Evolutionary conservation across 495 filamentous ascomycete species (phyloP).

Genomic region (Tricharina praecox): DNA sequence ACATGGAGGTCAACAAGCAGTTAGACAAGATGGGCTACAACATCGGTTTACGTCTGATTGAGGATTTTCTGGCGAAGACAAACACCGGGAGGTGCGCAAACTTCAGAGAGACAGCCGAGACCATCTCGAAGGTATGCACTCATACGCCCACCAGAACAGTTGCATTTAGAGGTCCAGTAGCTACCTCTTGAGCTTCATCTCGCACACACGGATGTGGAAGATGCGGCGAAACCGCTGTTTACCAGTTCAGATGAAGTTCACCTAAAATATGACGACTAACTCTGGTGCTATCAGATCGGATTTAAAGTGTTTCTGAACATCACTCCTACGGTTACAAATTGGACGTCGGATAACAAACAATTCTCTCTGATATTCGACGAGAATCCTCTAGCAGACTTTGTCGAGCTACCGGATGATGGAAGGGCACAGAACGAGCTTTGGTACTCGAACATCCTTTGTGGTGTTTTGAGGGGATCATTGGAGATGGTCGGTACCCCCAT

Average conservation of each 20-base stretch:
- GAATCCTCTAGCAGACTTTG: slow-evolving; percentile 92
- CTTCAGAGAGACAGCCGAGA: slow-evolving; percentile 89
- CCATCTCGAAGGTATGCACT: slow-evolving; percentile 66
- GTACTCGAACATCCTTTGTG: slow-evolving; percentile 96
- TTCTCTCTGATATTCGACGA: slow-evolving; percentile 94
- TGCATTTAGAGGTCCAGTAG: background rate
- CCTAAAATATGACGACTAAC: too few species aligned
- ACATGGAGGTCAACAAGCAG: slow-evolving; percentile 87
- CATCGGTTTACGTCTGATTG: slow-evolving; percentile 87
- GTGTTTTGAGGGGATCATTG: slow-evolving; percentile 71
- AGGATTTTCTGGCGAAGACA: slow-evolving; percentile 93
- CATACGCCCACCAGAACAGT: background rate
- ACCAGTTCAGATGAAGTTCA: too few species aligned
- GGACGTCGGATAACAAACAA: slow-evolving; percentile 87
- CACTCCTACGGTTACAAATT: slow-evolving; percentile 86
- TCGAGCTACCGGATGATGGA: slow-evolving; percentile 91
- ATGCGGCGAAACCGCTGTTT: too few species aligned
- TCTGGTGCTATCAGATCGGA: slow-evolving; percentile 52
- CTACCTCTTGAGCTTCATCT: too few species aligned
- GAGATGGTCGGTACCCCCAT: slow-evolving; percentile 64
- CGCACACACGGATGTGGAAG: too few species aligned
- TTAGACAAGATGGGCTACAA: slow-evolving; percentile 99
- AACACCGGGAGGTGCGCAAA: slow-evolving; percentile 76
- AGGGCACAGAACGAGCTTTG: slow-evolving; percentile 90
- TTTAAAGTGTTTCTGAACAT: slow-evolving; percentile 99